phyloP scores from a whole-genome alignment of 352 stramenopile species.

The Stramenopiles sp. region DNA sequence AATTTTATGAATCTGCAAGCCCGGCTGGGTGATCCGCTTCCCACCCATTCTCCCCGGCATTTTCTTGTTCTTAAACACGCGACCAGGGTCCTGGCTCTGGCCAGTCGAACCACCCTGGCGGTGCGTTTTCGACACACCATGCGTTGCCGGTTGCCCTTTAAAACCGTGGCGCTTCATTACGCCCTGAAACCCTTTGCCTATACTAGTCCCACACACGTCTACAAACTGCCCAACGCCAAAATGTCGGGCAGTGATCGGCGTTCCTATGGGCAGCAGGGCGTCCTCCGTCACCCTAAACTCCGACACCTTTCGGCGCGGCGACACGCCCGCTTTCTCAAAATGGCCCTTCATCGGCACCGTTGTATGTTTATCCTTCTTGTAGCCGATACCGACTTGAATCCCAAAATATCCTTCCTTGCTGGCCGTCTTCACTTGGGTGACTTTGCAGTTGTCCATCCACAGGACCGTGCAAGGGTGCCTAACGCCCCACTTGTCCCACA shows the following conservation, averaged over 20 bases:
- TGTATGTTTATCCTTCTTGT: conserved; percentile 86
- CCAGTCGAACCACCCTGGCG: conserved; percentile 84
- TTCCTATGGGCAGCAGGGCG: conserved; percentile 53
- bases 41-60: conserved; percentile 93
- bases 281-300: conserved; percentile 82
- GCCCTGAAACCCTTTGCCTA: conserved; percentile 68
- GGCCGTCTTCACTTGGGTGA: conserved; percentile 75
- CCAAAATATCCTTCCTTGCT: conserved; percentile 75
- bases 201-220: conserved; percentile 76
- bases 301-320: conserved; percentile 74
- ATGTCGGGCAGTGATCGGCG: conserved; percentile 77
- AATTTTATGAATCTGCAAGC: conserved; percentile 61
- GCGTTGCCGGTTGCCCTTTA: conserved; percentile 75
- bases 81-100: conserved; percentile 90
- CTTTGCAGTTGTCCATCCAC: conserved; percentile 11
- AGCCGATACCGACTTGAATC: conserved; percentile 82
- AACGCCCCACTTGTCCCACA: conserved; percentile 93
- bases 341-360: conserved; percentile 70
- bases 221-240: conserved; percentile 95
- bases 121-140: conserved; percentile 94
- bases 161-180: conserved; percentile 98
- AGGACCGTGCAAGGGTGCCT: conserved; percentile 86
- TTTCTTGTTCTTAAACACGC: conserved; percentile 99
- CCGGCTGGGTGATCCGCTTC: conserved; percentile 81
- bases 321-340: conserved; percentile 66